These are phyloP conservation scores for Marasmius oreades DNA, from an alignment of 1,284 basidiomycete species.

Conservation along the genomic window DNA sequence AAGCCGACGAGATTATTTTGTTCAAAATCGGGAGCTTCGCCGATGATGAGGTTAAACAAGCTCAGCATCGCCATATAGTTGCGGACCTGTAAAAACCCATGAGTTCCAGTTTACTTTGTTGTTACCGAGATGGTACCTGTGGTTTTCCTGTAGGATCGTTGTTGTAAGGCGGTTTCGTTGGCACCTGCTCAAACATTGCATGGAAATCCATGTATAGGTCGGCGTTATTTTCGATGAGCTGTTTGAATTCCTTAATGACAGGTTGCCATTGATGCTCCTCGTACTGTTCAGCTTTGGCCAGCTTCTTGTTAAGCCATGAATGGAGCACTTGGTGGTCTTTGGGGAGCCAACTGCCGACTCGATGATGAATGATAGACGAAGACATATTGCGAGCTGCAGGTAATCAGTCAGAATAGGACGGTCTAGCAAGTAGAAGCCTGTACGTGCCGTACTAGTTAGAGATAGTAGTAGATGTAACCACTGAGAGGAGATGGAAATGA, in stretches of 20 bases:
- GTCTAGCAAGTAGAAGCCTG: too few species aligned
- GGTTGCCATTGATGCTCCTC: slow-evolving; percentile 15
- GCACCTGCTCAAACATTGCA: slow-evolving; percentile 22
- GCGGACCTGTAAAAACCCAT: slow-evolving; percentile 29
- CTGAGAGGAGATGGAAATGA: too few species aligned
- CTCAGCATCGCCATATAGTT: slow-evolving; percentile 42
- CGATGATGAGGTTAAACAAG: slow-evolving; percentile 41
- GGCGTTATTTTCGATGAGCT: slow-evolving; percentile 33
- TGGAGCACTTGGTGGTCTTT: slow-evolving; percentile 8
- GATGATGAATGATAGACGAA: background rate
- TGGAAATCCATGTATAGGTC: slow-evolving; percentile 35
- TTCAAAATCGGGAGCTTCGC: slow-evolving; percentile 34
- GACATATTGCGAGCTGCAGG: too few species aligned
- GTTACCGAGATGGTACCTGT: slow-evolving; percentile 20
- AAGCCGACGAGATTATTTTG: slow-evolving; percentile 36
- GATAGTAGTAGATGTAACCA: too few species aligned
- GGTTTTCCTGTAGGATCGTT: slow-evolving; percentile 31
- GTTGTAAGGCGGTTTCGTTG: slow-evolving; percentile 10
- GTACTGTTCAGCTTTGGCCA: slow-evolving; percentile 1
- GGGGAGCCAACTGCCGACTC: slow-evolving; percentile 12
- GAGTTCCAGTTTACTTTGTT: background rate
- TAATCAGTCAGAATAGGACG: too few species aligned
- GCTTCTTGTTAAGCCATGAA: slow-evolving; percentile 9
- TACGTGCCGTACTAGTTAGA: too few species aligned
- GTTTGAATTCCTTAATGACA: slow-evolving; percentile 33